Percentiles rank a stretch among this genome's conserved stretches.
phyloP scores from a whole-genome alignment of 345 rosid genomes.

The Aquilaria yunnanensis region DNA sequence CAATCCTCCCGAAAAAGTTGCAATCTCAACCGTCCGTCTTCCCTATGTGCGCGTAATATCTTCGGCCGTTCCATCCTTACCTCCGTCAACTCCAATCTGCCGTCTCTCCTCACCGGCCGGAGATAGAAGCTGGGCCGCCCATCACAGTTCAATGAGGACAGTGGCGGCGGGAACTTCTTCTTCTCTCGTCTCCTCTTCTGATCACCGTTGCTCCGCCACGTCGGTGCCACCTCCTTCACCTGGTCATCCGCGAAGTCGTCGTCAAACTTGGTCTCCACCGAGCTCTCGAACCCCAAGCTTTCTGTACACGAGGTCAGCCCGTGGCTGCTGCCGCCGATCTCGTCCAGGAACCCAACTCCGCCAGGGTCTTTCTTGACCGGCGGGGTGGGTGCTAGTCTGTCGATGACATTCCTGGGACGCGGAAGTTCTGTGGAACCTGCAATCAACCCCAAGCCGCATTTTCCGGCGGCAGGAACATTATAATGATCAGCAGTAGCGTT shows the following conservation, averaged over 20 bases:
- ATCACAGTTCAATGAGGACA: conserved; percentile 50
- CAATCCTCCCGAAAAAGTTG: conserved; percentile 27
- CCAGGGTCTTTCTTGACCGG: conserved; percentile 26
- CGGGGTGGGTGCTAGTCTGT: background rate
- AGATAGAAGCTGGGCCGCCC: conserved; percentile 62
- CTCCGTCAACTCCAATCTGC: conserved; percentile 59
- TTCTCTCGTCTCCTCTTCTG: conserved; percentile 19
- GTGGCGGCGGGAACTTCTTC: conserved; percentile 56
- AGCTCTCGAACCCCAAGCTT: conserved; percentile 88
- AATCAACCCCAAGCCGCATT: conserved; percentile 31
- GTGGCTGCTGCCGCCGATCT: conserved; percentile 38
- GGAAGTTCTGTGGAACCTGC: conserved; percentile 10
- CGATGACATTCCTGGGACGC: conserved; percentile 30
- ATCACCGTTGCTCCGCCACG: conserved; percentile 20
- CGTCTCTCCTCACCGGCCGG: conserved; percentile 54
- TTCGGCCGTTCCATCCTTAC: conserved; percentile 55
- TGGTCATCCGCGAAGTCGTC: conserved; percentile 15
- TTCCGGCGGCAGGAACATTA: background rate
- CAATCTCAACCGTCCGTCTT: conserved; percentile 64
- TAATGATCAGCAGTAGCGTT: background rate
- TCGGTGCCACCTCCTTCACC: conserved; percentile 1
- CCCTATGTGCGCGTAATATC: conserved; percentile 43
- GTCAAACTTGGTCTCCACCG: conserved; percentile 42
- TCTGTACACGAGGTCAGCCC: conserved; percentile 78
- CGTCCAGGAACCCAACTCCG: conserved; percentile 37